Conservation (phyloP, 441 rosid genomes). For the Capsella rubella region DNA sequence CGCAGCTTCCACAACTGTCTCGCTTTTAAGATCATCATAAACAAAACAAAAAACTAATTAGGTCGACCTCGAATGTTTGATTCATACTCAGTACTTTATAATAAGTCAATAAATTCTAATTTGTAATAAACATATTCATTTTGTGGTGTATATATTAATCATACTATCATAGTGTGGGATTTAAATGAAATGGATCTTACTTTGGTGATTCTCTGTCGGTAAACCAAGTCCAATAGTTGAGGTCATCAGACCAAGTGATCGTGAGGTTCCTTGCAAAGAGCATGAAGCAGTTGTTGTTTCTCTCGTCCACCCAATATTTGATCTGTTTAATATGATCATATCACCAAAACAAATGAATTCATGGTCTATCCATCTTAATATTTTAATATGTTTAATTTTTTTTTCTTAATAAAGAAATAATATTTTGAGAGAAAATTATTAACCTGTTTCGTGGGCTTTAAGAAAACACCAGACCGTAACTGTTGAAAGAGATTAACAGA, state of each 20-base stretch:
- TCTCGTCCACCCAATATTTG: conserved; percentile 67
- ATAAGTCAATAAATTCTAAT: neutral
- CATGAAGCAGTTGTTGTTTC: conserved; percentile 66
- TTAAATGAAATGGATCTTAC: conserved; percentile 44
- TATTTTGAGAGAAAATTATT: neutral
- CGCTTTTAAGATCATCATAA: conserved; percentile 21
- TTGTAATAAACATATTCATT: neutral
- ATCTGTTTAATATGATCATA: conserved; percentile 42
- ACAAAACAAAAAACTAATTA: too few relatives aligned
- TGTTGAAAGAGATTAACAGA: conserved; percentile 44
- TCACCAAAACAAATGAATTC: conserved; percentile 2
- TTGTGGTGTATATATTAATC: neutral
- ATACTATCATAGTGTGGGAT: neutral
- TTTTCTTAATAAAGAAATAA: neutral
- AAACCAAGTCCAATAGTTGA: conserved; percentile 65
- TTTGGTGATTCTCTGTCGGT: conserved; percentile 49
- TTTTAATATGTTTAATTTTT: neutral
- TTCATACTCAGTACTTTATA: neutral
- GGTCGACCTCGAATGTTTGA: neutral
- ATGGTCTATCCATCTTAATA: neutral
- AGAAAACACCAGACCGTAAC: conserved; percentile 57
- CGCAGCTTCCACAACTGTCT: conserved; percentile 43
- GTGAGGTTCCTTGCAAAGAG: conserved; percentile 60
- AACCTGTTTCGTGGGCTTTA: conserved; percentile 51
- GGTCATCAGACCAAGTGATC: conserved; percentile 64